Evolutionary conservation across 345 rosid species (phyloP).

Genomic region (Excoecaria cochinchinensis): DNA sequence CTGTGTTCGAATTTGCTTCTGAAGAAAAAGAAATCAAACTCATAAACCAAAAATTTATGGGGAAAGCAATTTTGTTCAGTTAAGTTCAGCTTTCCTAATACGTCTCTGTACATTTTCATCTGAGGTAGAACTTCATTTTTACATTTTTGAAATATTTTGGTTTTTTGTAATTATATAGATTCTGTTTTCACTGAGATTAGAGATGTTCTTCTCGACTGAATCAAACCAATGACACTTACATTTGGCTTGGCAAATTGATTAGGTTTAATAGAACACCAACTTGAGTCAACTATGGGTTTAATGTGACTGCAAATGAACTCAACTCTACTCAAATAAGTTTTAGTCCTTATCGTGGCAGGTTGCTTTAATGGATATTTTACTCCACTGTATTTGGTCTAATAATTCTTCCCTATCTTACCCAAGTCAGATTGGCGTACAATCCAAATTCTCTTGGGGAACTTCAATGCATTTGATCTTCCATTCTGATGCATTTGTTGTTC

Average conservation of each 20-base stretch:
- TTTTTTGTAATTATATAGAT: neutral
- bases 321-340: neutral
- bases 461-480: neutral
- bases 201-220: neutral
- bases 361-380: too few relatives aligned
- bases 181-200: neutral
- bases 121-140: neutral
- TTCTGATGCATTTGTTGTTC: neutral
- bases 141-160: neutral
- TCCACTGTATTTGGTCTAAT: too few relatives aligned
- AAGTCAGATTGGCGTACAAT: neutral
- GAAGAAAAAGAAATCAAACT: neutral
- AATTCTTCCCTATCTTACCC: neutral
- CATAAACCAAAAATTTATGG: too few relatives aligned
- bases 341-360: too few relatives aligned
- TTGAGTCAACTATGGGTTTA: too few relatives aligned
- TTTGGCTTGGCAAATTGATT: neutral
- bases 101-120: neutral
- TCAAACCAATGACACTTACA: neutral
- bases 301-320: neutral
- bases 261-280: neutral
- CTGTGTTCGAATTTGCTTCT: neutral
- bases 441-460: neutral
- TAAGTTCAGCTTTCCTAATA: neutral
- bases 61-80: neutral